These are phyloP conservation scores for Melastoma candidum DNA, from an alignment of 441 rosid genomes.

Conservation along the genomic window DNA sequence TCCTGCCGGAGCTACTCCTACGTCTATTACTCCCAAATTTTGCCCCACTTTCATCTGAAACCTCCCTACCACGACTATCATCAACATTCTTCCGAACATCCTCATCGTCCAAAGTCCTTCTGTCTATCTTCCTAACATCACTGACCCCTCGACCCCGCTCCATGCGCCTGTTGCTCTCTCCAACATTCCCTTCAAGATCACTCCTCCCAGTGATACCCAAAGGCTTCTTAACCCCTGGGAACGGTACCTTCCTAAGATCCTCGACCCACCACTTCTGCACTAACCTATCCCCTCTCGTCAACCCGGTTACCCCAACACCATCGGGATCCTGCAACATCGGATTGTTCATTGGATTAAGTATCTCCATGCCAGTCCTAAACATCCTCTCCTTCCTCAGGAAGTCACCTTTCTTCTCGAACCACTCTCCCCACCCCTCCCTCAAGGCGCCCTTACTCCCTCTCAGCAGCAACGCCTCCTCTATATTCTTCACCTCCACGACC, in stretches of 20 bases:
- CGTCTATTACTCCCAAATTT: slow-evolving; percentile 5
- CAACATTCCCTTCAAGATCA: slow-evolving; percentile 16
- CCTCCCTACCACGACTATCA: slow-evolving; percentile 12
- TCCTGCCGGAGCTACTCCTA: slow-evolving; percentile 6
- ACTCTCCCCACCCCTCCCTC: slow-evolving; percentile 88
- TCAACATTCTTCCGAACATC: too few relatives aligned
- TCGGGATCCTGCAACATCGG: slow-evolving; percentile 92
- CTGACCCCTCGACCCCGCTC: slow-evolving; percentile 2
- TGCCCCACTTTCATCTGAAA: slow-evolving; percentile 6
- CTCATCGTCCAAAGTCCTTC: slow-evolving; percentile 40
- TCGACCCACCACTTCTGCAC: slow-evolving; percentile 60
- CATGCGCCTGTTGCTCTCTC: slow-evolving; percentile 3
- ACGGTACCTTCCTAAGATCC: slow-evolving; percentile 53
- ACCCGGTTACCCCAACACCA: slow-evolving; percentile 57
- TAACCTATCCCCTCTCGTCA: slow-evolving; percentile 63
- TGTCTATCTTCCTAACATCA: slow-evolving; percentile 42
- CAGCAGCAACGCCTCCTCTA: slow-evolving; percentile 70
- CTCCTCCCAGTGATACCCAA: slow-evolving; percentile 28
- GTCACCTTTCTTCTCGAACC: slow-evolving; percentile 93
- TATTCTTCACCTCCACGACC: slow-evolving; percentile 42
- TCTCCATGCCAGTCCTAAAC: slow-evolving; percentile 76
- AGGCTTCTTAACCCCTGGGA: slow-evolving; percentile 41
- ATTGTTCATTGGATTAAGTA: slow-evolving; percentile 68
- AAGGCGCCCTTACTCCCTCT: slow-evolving; percentile 49
- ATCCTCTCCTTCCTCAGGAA: slow-evolving; percentile 77